Conservation (phyloP, 2,329 filamentous ascomycete genomes). For the Penicillium sp. region DNA sequence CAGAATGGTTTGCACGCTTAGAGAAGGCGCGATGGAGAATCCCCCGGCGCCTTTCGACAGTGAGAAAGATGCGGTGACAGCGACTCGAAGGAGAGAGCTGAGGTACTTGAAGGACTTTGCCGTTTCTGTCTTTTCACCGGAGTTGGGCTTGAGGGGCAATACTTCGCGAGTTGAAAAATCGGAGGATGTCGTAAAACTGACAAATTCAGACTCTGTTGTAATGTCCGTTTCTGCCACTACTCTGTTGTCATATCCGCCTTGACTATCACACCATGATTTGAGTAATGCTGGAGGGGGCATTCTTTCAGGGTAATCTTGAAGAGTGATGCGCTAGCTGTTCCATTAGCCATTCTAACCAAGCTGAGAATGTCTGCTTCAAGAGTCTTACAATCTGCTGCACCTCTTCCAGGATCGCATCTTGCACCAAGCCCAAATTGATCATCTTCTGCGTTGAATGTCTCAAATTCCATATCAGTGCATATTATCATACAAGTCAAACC, state of each 20-base stretch:
- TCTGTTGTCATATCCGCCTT: not conserved
- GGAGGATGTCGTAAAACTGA: not conserved
- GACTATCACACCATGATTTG: not conserved
- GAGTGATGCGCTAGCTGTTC: not conserved
- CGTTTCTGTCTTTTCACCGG: not conserved
- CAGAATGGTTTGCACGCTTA: not conserved
- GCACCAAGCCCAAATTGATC: not conserved
- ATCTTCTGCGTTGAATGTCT: slow-evolving; percentile 1
- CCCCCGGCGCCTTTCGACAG: not conserved
- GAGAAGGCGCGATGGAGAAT: not conserved
- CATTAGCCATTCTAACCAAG: not conserved
- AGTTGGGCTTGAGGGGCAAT: not conserved
- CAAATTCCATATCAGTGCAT: not conserved
- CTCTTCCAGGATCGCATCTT: not conserved
- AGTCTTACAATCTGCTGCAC: slow-evolving; percentile 1
- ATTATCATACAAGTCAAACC: not conserved
- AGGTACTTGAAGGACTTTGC: not conserved
- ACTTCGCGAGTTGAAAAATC: not conserved
- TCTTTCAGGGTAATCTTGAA: not conserved
- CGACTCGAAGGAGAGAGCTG: not conserved
- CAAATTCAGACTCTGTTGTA: not conserved
- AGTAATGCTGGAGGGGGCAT: not conserved
- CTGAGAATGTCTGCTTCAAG: not conserved
- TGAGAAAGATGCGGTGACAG: not conserved
- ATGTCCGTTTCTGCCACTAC: not conserved